These are phyloP conservation scores for Saccharum spontaneum DNA, from an alignment of 176 grass and related monocot genomes.

Conservation along the genomic window DNA sequence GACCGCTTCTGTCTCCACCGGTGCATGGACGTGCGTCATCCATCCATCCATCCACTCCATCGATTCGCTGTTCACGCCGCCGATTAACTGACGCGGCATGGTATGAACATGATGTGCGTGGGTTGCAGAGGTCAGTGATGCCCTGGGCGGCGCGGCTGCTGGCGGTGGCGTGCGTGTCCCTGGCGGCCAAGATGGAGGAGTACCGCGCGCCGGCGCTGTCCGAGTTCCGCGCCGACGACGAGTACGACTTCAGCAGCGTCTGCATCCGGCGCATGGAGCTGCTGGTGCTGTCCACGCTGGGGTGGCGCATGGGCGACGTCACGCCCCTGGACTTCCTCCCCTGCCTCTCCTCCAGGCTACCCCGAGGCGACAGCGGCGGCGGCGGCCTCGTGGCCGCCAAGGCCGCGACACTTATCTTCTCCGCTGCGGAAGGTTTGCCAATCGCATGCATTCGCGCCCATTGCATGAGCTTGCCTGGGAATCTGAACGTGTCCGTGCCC, in stretches of 20 bases:
- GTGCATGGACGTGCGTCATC: constrained; percentile 48
- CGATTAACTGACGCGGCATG: not conserved
- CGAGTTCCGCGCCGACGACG: constrained; percentile 43
- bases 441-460: not conserved
- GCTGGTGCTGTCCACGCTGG: constrained; percentile 78
- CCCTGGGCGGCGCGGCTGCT: constrained; percentile 67
- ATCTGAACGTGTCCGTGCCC: not conserved
- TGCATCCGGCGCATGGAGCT: constrained; percentile 77
- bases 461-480: not conserved
- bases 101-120: not conserved
- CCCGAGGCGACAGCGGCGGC: not conserved
- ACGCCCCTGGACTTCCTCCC: constrained; percentile 82
- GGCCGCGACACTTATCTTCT: constrained; percentile 42
- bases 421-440: constrained; percentile 23
- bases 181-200: constrained; percentile 97
- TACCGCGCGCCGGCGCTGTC: constrained; percentile 54
- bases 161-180: constrained; percentile 70
- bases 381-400: constrained; percentile 4
- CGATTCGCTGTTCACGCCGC: not conserved
- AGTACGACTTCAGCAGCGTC: constrained; percentile 48
- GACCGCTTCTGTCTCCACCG: constrained; percentile 78
- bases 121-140: constrained; percentile 51
- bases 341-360: constrained; percentile 50
- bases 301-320: constrained; percentile 68
- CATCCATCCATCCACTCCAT: not conserved